Evolutionary conservation across 2,329 filamentous ascomycete species (phyloP), one percentile per base, ranked within the genome.

Genomic region (Davidsoniella australis): DNA sequence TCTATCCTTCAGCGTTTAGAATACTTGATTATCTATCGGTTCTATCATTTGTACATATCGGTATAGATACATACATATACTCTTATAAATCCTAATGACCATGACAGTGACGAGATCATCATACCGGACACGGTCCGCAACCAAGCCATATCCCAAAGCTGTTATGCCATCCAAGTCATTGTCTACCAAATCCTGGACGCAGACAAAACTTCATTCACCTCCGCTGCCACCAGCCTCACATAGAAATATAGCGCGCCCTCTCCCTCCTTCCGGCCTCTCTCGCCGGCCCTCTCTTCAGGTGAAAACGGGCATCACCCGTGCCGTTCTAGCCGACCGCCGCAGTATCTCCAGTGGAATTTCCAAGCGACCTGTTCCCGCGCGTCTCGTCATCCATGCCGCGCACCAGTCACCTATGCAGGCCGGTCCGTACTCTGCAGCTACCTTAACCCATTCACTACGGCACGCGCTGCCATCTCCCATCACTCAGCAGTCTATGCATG

Each of bases 281-380:
- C 38, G 44, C 14, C 47, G 43, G 8, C 50, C 45, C 14, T 42
- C 44, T 20, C 51, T 53, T 8, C 44, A 47, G 18, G n/a, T 50
- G 20, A 45, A 48, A n/a, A 53, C 48, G 18, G 36, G 45, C 20
- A 37, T 43, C 48, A 17, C 38, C 39, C 44, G 39, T 8, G 43
- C 45, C 36, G 16, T 40, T 12, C 39, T 47, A 3, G 33, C 39
- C n/a, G 17, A 23, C 24, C 23, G 14, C 16, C 41, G 33, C 14
- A 7, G 14, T 17, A 20, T 23, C 6, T 26, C 33, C 29, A 33
- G 29, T 12, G 29, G 29, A 12, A 33, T 33, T 12, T 33, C 29
- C 29, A 33, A 33, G 29, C 29, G 29, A 9, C 29, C 29, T 23
- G 39, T 17, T 12, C 39, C 20, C 10, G 39, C 39, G 7, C 39